Evolutionary conservation across 805 yeast genomes (phyloP), one percentile per base, ranked within the genome.

Genomic region (Tetrapisispora arboricola): DNA sequence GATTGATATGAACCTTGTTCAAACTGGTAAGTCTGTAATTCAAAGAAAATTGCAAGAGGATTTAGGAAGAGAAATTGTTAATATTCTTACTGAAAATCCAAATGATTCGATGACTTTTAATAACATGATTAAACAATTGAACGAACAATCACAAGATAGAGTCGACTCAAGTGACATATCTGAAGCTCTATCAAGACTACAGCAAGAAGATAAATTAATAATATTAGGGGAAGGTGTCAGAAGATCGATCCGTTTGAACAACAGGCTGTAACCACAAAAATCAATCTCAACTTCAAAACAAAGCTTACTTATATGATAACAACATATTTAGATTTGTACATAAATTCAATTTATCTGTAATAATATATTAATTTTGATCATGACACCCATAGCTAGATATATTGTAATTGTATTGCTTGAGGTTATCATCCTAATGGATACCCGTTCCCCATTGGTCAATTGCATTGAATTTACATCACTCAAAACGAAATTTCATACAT

Each of bases 1-100:
- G 54, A 92, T 92, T 49, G 98, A 92, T 59, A 87, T 92, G 96
- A 96, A 87, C 60, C 70, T 92, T 58, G 88, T 92, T 22, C 96
- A 90, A 65, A 92, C 97, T 0, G 98, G 97, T 36, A 87, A 88
- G 36, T 84, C 96, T 0, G 72, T 84, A 2, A 84, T 90, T 3
- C 95, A 88, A 60, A 72, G 95, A 61, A 73, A 78, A 51, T 60
- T 80, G 58, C 80, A 78, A 50, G 85, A 81, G 48, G 94, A 84
- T 55, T 67, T 84, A 47, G 69, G 75, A 12, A 73, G 76, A 44
- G 84, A 75, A 46, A 66, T 87, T 4, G 51, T 79, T 45, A 63
- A 65, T 21, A 63, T 77, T 30, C 60, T 86, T 12, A 78, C 74
- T 25, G 73, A 68, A 25, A 63, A 66, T 20, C 58, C 63, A 22